Percentiles rank a stretch among this genome's conserved stretches.
These are phyloP conservation scores for Wickerhamiella spandovensis DNA, from an alignment of 805 yeast genomes.

Conservation along the genomic window DNA sequence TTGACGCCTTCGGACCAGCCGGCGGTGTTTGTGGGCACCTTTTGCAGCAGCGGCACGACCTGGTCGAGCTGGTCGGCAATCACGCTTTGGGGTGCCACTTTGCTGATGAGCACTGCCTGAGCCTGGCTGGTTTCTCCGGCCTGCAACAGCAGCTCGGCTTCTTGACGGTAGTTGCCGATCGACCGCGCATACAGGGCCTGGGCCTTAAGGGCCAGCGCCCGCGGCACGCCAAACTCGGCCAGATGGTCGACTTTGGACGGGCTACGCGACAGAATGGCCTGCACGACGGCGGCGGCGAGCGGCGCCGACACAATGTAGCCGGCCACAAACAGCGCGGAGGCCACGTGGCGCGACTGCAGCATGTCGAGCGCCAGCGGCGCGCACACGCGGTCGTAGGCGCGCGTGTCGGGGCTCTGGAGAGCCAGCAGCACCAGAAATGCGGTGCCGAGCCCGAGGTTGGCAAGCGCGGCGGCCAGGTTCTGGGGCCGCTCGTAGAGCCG, in stretches of 20 bases:
- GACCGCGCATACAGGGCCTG: slow-evolving; percentile 44
- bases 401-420: slow-evolving; percentile 1
- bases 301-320: slow-evolving; percentile 41
- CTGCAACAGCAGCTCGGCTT: slow-evolving; percentile 44
- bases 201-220: slow-evolving; percentile 36
- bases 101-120: slow-evolving; percentile 38
- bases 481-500: slow-evolving; percentile 8
- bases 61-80: slow-evolving; percentile 36
- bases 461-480: slow-evolving; percentile 7
- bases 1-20: slow-evolving; percentile 26
- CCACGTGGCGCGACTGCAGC: slow-evolving; percentile 34
- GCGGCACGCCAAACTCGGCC: slow-evolving; percentile 24
- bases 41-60: too few relatives aligned
- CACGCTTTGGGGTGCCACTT: slow-evolving; percentile 64
- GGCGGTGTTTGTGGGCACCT: slow-evolving; percentile 11
- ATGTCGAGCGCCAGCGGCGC: slow-evolving; percentile 6
- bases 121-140: slow-evolving; percentile 55
- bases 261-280: slow-evolving; percentile 2
- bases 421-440: slow-evolving; percentile 16
- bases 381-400: slow-evolving; percentile 9
- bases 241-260: slow-evolving; percentile 18
- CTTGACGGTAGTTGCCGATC: slow-evolving; percentile 40
- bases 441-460: slow-evolving; percentile 7
- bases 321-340: slow-evolving; percentile 50
- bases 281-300: slow-evolving; percentile 21